Evolutionary conservation across 2,329 filamentous ascomycete genomes (phyloP).

Genomic region (Ceratocystis colombiana): DNA sequence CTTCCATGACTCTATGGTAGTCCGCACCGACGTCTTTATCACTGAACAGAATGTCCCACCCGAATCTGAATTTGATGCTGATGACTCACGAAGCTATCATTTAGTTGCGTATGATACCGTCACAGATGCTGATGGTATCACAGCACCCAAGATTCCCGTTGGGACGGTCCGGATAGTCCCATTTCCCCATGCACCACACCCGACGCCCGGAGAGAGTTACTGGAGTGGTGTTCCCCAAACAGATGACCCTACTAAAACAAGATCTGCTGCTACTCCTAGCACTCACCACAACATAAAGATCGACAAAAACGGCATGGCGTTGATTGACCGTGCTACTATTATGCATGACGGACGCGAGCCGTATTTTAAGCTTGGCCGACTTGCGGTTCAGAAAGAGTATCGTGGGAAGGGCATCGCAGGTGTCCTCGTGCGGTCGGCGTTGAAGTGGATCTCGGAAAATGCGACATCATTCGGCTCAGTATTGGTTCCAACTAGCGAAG

Average conservation of each 20-base stretch:
- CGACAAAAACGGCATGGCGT: slow-evolving; percentile 25
- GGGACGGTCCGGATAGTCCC: slow-evolving; percentile 73
- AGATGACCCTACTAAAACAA: not conserved
- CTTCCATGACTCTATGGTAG: slow-evolving; percentile 55
- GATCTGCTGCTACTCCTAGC: too few relatives aligned
- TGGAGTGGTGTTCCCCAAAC: slow-evolving; percentile 36
- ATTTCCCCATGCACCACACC: slow-evolving; percentile 62
- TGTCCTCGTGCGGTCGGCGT: slow-evolving; percentile 55
- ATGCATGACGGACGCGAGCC: slow-evolving; percentile 56
- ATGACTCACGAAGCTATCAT: slow-evolving; percentile 71
- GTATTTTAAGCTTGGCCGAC: slow-evolving; percentile 71
- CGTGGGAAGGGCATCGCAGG: slow-evolving; percentile 55
- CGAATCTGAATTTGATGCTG: slow-evolving; percentile 66
- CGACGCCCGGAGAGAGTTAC: slow-evolving; percentile 42
- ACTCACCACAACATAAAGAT: slow-evolving; percentile 25
- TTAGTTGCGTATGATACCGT: slow-evolving; percentile 70
- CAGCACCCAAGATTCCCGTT: slow-evolving; percentile 45
- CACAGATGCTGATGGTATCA: slow-evolving; percentile 30
- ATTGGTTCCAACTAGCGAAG: slow-evolving; percentile 37
- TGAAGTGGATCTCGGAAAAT: slow-evolving; percentile 58
- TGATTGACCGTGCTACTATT: slow-evolving; percentile 39
- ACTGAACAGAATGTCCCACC: slow-evolving; percentile 48
- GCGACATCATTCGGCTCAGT: slow-evolving; percentile 39
- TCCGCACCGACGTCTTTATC: slow-evolving; percentile 53
- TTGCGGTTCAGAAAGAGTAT: slow-evolving; percentile 59